phyloP scores from a whole-genome alignment of 768 basidiomycete species.

The Xerocomus spinulosus region DNA sequence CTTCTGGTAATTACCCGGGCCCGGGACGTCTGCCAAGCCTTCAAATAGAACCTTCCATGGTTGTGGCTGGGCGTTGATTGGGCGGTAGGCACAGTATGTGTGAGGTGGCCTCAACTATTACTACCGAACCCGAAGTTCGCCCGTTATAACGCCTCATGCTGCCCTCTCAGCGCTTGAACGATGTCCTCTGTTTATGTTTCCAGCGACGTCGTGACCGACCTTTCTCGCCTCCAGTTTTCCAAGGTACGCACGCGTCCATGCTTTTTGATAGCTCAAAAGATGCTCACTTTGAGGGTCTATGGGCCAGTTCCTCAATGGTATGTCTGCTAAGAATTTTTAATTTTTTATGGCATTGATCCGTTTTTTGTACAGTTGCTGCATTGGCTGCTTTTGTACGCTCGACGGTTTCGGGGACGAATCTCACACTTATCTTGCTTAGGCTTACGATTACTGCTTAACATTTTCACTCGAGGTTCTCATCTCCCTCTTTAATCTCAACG shows the following conservation, averaged over 20 bases:
- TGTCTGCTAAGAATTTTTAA: background rate
- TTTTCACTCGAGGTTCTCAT: conserved; percentile 17
- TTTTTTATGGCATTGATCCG: background rate
- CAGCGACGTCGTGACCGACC: conserved; percentile 5
- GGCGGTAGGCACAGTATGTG: too few species aligned
- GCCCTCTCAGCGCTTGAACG: background rate
- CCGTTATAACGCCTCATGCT: too few species aligned
- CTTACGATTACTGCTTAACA: conserved; percentile 23
- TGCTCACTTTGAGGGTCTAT: background rate
- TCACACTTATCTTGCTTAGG: conserved; percentile 3
- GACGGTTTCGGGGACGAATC: background rate
- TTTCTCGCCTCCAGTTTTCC: conserved; percentile 17
- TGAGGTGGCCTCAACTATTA: too few species aligned
- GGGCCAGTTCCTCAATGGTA: conserved; percentile 20
- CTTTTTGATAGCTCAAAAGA: background rate
- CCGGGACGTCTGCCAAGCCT: too few species aligned
- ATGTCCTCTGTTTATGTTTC: conserved; percentile 6
- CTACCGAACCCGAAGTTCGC: too few species aligned
- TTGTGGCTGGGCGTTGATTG: too few species aligned
- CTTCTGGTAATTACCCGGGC: too few species aligned
- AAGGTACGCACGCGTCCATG: conserved; percentile 11
- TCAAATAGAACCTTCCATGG: too few species aligned
- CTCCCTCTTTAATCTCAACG: background rate
- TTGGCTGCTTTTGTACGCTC: conserved; percentile 15
- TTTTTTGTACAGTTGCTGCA: conserved; percentile 13